phyloP scores from a whole-genome alignment of 2,329 filamentous ascomycete species.

The Aspergillus carbonarius region DNA sequence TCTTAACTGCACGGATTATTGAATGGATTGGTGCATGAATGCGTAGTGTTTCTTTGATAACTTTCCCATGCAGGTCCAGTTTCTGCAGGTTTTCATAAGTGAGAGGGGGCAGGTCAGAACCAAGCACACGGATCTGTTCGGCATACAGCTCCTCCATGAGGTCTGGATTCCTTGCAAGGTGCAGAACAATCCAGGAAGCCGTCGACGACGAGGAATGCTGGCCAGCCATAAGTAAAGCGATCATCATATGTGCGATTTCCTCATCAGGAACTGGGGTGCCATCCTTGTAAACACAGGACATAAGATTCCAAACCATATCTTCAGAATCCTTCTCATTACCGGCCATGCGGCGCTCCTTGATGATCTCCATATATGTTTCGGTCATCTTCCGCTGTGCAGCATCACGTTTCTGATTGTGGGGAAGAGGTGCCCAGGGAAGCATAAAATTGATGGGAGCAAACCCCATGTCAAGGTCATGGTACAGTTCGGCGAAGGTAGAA shows the following conservation, averaged over 20 bases:
- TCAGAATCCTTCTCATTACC: slow-evolving; percentile 54
- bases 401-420: slow-evolving; percentile 83
- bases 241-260: slow-evolving; percentile 91
- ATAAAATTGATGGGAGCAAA: slow-evolving; percentile 89
- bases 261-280: slow-evolving; percentile 75
- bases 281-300: slow-evolving; percentile 82
- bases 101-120: slow-evolving; percentile 70
- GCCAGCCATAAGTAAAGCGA: slow-evolving; percentile 86
- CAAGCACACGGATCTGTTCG: slow-evolving; percentile 75
- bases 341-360: slow-evolving; percentile 66
- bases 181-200: slow-evolving; percentile 79
- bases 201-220: slow-evolving; percentile 87
- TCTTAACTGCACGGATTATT: slow-evolving; percentile 89
- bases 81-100: slow-evolving; percentile 75
- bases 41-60: slow-evolving; percentile 89
- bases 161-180: slow-evolving; percentile 74
- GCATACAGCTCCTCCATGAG: slow-evolving; percentile 78
- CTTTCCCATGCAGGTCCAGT: slow-evolving; percentile 76
- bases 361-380: slow-evolving; percentile 78
- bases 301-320: slow-evolving; percentile 90
- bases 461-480: slow-evolving; percentile 87
- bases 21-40: slow-evolving; percentile 92
- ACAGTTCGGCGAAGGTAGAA: slow-evolving; percentile 74
- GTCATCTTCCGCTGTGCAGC: slow-evolving; percentile 77
- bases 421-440: slow-evolving; percentile 82